Percentiles rank a stretch among this genome's conserved stretches.
These are phyloP conservation scores for Panicum miliaceum DNA, from an alignment of 176 grass and related monocot species.

Conservation along the genomic window DNA sequence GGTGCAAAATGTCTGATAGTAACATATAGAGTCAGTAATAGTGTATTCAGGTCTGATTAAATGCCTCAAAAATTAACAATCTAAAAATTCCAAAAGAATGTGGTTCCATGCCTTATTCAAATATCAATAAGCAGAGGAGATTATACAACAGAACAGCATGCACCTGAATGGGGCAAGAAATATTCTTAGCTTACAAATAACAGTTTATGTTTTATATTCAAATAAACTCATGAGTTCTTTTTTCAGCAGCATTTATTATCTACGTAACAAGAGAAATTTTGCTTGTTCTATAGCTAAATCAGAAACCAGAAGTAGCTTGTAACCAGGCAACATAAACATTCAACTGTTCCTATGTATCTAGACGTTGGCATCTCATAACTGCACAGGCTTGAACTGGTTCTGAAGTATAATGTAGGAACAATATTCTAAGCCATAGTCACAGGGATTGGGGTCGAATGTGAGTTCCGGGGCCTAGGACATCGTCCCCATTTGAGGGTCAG, in stretches of 20 bases:
- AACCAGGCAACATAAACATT: not conserved
- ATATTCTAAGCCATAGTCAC: not conserved
- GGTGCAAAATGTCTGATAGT: not conserved
- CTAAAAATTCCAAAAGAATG: not conserved
- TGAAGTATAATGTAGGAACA: not conserved
- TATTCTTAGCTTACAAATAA: slow-evolving; percentile 14
- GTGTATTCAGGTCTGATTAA: not conserved
- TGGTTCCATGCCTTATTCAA: not conserved
- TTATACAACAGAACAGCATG: not conserved
- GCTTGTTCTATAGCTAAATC: not conserved
- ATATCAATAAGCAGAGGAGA: not conserved
- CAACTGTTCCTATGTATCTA: not conserved
- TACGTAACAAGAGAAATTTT: not conserved
- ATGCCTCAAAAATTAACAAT: not conserved
- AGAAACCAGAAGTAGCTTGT: not conserved
- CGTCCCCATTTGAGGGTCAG: not conserved
- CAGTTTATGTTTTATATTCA: not conserved
- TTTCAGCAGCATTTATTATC: not conserved
- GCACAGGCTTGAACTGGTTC: not conserved
- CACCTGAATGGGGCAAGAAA: not conserved
- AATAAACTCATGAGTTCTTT: not conserved
- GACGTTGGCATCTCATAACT: not conserved
- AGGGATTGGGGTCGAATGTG: not conserved
- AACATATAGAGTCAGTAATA: not conserved
- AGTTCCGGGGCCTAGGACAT: not conserved